Conservation (phyloP, 2,329 filamentous ascomycete genomes). For the Myriangium duriaei region DNA sequence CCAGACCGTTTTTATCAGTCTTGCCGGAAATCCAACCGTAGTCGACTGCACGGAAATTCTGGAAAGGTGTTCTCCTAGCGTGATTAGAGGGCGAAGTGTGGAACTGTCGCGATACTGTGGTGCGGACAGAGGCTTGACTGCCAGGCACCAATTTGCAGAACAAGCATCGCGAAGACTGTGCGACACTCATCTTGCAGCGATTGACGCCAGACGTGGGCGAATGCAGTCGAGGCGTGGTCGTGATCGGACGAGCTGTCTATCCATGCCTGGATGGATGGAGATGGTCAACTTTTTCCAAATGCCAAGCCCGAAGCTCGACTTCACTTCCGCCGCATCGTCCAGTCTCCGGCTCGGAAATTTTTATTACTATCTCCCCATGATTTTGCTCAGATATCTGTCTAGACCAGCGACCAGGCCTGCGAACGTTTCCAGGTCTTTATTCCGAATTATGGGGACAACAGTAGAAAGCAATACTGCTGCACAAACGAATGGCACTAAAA, state of each 20-base stretch:
- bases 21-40: conserved; percentile 17
- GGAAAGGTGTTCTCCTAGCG: conserved; percentile 29
- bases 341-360: too few relatives aligned
- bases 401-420: neutral
- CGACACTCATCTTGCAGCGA: conserved; percentile 27
- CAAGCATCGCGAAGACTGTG: conserved; percentile 30
- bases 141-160: conserved; percentile 21
- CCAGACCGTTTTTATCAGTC: conserved; percentile 10
- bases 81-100: conserved; percentile 26
- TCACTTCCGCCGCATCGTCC: conserved; percentile 1
- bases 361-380: conserved; percentile 3
- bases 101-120: conserved; percentile 24
- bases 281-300: conserved; percentile 10
- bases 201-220: neutral
- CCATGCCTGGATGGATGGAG: too few relatives aligned
- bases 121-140: conserved; percentile 18
- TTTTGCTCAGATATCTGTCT: neutral
- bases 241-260: neutral
- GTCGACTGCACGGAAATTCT: conserved; percentile 33
- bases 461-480: neutral
- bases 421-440: neutral
- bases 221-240: conserved; percentile 1
- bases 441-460: conserved; percentile 9
- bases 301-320: conserved; percentile 11
- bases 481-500: conserved; percentile 14